Evolutionary conservation across 1,139 yeast species (phyloP), one percentile per base, ranked within the genome.

Genomic region (Dujonia santamariae): DNA sequence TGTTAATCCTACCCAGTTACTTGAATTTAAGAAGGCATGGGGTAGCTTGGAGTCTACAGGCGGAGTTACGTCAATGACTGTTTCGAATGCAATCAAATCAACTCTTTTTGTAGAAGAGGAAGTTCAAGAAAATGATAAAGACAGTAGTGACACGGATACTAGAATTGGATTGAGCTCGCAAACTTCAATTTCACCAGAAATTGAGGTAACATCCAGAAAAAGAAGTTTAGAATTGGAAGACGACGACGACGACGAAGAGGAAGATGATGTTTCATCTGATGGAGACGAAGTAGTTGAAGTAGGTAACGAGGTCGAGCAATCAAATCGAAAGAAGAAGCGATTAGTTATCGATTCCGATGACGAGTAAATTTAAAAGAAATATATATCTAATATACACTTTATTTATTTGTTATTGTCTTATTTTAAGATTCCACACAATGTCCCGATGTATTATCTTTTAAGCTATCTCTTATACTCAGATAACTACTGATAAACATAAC

Each of bases 401-500:
- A 25, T 14, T 32, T 30, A 18, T 35, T 15, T 24, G 14, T 23
- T 16, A 19, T 20, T 16, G 27, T n/a, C 9, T 19, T 26, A n/a
- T 30, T 5, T 6, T 11, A 21, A 15, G 16, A 7, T 38, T 52
- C 61, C 9, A 62, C 69, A 47, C 76, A 70, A 36, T 67, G 71
- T 6, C 50, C 50, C 9, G 42, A 40, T 23, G 46, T 47, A 4
- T 57, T 56, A 21, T 32, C 35, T 11, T 32, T 18, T n/a, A 75
- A 33, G n/a, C 83, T 68, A 26, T 72, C 65, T 17, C 70, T 42
- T 5, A 87, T 63, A 9, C 95, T 85, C 67, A 85, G 87, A 15
- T 71, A 60, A 0, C 95, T 81, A 22, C 96, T 85, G 13, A 87
- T 63, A 23, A 85, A 46, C 95, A 90, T 85, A 7, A 90, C 85